A percentile compares a stretch with the other conserved stretches of the same genome.
phyloP scores from a whole-genome alignment of 345 rosid species.

The Arabidopsis suecica region DNA sequence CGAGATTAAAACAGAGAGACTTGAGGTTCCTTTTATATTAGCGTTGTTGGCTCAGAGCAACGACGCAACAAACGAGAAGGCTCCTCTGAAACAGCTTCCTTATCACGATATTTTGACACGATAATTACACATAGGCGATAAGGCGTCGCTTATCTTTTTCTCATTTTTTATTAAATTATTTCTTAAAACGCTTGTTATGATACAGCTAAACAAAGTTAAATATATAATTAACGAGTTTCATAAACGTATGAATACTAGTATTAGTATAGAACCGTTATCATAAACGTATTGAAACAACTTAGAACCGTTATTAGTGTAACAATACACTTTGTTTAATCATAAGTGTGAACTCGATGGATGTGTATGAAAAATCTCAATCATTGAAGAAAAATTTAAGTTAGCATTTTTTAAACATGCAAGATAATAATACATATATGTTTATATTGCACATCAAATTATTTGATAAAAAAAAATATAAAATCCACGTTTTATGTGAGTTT shows the following conservation, averaged over 20 bases:
- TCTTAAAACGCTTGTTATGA: conserved; percentile 20
- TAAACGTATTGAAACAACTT: too few relatives aligned
- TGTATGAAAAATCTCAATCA: not conserved
- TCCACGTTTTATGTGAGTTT: conserved; percentile 28
- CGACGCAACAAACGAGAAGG: conserved; percentile 35
- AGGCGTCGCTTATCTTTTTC: conserved; percentile 31
- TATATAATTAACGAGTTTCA: not conserved
- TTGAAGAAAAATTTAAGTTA: not conserved
- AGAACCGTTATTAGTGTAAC: not conserved
- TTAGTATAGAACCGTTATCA: not conserved
- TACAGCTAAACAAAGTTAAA: conserved; percentile 2
- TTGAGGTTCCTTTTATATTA: conserved; percentile 35
- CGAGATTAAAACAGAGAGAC: conserved; percentile 23
- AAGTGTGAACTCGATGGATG: not conserved
- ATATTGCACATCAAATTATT: conserved; percentile 19
- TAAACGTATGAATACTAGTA: not conserved
- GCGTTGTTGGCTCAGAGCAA: conserved; percentile 25
- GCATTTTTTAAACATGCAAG: conserved; percentile 5
- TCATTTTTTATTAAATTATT: conserved; percentile 12
- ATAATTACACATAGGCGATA: conserved; percentile 29
- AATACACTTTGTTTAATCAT: not conserved
- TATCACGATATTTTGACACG: conserved; percentile 40
- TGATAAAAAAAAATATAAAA: not conserved
- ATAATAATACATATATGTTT: not conserved
- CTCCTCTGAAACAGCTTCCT: conserved; percentile 39